phyloP scores from a whole-genome alignment of 1,139 yeast species.

The Magnusiomyces ingens region DNA sequence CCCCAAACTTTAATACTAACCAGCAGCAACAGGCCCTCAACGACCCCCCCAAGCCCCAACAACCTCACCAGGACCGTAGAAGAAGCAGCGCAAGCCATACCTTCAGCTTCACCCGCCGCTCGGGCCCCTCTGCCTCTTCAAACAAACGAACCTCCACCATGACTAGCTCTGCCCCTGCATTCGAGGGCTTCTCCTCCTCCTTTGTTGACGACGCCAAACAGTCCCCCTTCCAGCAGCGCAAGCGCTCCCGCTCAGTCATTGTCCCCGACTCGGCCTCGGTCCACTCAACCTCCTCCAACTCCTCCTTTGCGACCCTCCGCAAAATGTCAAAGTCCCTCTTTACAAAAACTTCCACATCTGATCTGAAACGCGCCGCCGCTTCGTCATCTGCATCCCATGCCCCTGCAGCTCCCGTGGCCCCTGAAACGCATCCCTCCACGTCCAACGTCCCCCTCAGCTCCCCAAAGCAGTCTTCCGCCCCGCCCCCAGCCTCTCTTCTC shows the following conservation, averaged over 20 bases:
- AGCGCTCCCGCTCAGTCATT: conserved; percentile 1
- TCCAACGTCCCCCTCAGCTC: neutral
- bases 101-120: conserved; percentile 7
- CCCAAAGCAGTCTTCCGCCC: too few species aligned
- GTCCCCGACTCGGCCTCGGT: conserved; percentile 22
- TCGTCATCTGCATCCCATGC: neutral
- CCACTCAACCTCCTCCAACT: conserved; percentile 24
- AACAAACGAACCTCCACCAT: conserved; percentile 7
- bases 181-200: conserved; percentile 15
- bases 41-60: conserved; percentile 2
- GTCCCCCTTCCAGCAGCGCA: conserved; percentile 6
- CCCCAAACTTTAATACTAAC: conserved; percentile 6
- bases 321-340: conserved; percentile 18
- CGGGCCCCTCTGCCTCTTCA: neutral
- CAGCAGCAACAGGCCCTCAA: neutral
- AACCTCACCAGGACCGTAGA: neutral
- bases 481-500: too few species aligned
- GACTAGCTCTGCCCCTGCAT: conserved; percentile 12
- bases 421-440: conserved; percentile 3
- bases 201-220: conserved; percentile 8
- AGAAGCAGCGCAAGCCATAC: conserved; percentile 4
- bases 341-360: conserved; percentile 7
- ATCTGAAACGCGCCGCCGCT: neutral
- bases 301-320: conserved; percentile 27
- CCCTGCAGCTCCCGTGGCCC: neutral